Conservation (phyloP, 83 land plant genomes). For the Isoetes engelmannii region DNA sequence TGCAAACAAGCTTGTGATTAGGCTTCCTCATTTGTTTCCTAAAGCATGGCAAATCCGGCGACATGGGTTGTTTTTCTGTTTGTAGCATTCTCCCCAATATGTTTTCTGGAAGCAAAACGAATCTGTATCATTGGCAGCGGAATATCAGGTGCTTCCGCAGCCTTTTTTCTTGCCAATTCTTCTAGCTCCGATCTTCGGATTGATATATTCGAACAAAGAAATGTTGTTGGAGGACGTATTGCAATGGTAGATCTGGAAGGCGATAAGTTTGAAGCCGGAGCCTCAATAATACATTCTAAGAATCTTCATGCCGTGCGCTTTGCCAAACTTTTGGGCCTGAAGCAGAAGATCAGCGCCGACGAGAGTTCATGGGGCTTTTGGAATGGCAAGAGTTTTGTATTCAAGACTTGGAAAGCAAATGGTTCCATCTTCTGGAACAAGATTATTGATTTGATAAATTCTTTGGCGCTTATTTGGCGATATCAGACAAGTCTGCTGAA, state of each 20-base stretch:
- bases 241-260: slow-evolving; percentile 61
- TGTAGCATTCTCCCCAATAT: too few relatives aligned
- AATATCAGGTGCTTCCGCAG: slow-evolving; percentile 73
- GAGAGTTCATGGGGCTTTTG: slow-evolving; percentile 61
- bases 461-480: slow-evolving; percentile 44
- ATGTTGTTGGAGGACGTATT: slow-evolving; percentile 80
- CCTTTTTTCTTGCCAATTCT: slow-evolving; percentile 68
- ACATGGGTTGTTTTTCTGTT: too few relatives aligned
- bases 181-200: slow-evolving; percentile 21
- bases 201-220: slow-evolving; percentile 52
- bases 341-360: slow-evolving; percentile 16
- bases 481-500: slow-evolving; percentile 62
- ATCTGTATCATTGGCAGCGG: slow-evolving; percentile 90
- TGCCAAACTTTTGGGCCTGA: slow-evolving; percentile 44
- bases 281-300: slow-evolving; percentile 75
- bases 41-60: too few relatives aligned
- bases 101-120: too few relatives aligned
- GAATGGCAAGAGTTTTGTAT: slow-evolving; percentile 66
- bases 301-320: slow-evolving; percentile 57
- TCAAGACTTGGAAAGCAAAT: slow-evolving; percentile 35
- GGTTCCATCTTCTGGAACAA: slow-evolving; percentile 30
- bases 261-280: slow-evolving; percentile 88
- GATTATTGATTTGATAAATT: slow-evolving; percentile 34
- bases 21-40: too few relatives aligned
- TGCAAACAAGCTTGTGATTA: too few relatives aligned